Evolutionary conservation across 2,329 filamentous ascomycete species (phyloP).

Genomic region (Ceratocystis albifundus): DNA sequence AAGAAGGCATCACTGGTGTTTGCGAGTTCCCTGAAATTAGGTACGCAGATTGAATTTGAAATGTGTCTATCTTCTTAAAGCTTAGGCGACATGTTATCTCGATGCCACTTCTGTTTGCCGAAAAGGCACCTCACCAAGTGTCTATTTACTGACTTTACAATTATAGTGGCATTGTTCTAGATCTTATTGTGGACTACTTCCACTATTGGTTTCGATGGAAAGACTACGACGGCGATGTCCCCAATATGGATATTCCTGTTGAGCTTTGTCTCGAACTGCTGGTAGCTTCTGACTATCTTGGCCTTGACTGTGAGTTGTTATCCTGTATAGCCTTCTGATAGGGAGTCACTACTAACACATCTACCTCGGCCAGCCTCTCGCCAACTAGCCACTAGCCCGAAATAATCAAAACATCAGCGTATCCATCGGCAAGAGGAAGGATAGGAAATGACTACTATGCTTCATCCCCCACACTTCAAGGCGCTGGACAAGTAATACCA

Average conservation of each 20-base stretch:
- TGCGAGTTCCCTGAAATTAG: conserved; percentile 24
- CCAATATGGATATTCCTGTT: conserved; percentile 69
- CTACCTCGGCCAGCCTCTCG: not conserved
- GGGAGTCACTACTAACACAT: not conserved
- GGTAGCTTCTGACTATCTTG: conserved; percentile 65
- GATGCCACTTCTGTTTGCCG: not conserved
- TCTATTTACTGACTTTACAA: conserved; percentile 18
- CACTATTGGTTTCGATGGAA: conserved; percentile 78
- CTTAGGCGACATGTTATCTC: too few species aligned
- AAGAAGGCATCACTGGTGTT: conserved; percentile 23
- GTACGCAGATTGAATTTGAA: conserved; percentile 10
- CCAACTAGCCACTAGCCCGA: not conserved
- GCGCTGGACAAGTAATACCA: not conserved
- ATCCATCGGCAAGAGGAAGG: too few species aligned
- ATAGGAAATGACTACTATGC: too few species aligned
- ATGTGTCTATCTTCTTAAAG: not conserved
- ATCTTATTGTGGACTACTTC: conserved; percentile 73
- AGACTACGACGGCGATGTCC: conserved; percentile 59
- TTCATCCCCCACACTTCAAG: too few species aligned
- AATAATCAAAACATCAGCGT: not conserved
- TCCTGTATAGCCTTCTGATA: not conserved
- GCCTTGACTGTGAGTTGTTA: conserved; percentile 39
- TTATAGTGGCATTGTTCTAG: conserved; percentile 56
- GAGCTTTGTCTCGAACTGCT: conserved; percentile 68
- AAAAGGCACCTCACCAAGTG: not conserved